Conservation (phyloP, 2,329 filamentous ascomycete species). For the Aspergillus sojae region DNA sequence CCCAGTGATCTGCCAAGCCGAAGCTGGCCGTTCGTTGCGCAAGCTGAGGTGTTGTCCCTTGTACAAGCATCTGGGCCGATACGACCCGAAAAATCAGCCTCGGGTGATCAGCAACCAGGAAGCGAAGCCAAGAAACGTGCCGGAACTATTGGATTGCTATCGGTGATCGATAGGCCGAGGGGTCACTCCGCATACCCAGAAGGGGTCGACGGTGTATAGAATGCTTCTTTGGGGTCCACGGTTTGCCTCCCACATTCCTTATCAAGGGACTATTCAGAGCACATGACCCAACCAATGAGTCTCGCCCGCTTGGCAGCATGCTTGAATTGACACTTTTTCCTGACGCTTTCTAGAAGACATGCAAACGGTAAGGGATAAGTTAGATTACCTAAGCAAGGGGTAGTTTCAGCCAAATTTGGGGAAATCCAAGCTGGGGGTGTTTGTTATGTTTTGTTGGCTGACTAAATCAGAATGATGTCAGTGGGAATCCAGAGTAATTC, state of each 20-base stretch:
- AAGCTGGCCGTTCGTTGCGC: slow-evolving; percentile 6
- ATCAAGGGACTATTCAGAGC: background rate
- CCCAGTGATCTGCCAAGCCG: slow-evolving; percentile 7
- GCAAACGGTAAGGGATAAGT: background rate
- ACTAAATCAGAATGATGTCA: background rate
- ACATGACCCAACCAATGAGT: slow-evolving; percentile 2
- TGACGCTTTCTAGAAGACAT: background rate
- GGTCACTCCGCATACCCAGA: background rate
- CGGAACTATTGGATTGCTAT: slow-evolving; percentile 19
- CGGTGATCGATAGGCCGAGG: background rate
- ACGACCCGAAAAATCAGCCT: slow-evolving; percentile 32
- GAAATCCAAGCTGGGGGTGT: background rate
- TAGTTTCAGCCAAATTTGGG: background rate
- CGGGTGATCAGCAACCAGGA: slow-evolving; percentile 37
- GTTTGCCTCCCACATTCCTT: slow-evolving; percentile 2
- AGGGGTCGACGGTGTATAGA: slow-evolving; percentile 1
- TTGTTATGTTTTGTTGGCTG: background rate
- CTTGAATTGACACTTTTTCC: background rate
- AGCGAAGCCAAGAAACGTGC: slow-evolving; percentile 26
- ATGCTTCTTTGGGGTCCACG: background rate
- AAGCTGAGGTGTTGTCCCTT: slow-evolving; percentile 13
- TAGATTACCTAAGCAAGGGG: background rate
- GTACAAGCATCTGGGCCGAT: slow-evolving; percentile 23
- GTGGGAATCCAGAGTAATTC: too few species aligned
- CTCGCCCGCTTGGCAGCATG: slow-evolving; percentile 6